These are phyloP conservation scores for Tubosaeta sp. DNA, from an alignment of 768 basidiomycete species.

Conservation along the genomic window DNA sequence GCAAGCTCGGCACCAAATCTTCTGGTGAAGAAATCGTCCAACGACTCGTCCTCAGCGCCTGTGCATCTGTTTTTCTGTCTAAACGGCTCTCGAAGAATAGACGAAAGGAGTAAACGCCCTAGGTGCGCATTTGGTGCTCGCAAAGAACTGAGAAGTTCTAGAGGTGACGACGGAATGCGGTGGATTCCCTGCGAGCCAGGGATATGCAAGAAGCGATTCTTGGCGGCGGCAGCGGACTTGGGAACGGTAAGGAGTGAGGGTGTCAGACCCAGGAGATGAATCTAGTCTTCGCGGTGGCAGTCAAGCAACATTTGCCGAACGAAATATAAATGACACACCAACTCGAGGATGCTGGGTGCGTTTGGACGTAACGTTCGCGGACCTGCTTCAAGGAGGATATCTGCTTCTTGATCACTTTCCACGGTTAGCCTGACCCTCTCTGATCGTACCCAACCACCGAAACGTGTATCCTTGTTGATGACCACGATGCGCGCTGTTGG, in stretches of 20 bases:
- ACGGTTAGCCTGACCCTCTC: slow-evolving; percentile 44
- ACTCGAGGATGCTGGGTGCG: slow-evolving; percentile 65
- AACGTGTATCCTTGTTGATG: slow-evolving; percentile 55
- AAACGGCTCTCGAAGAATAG: slow-evolving; percentile 58
- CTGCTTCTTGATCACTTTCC: slow-evolving; percentile 25
- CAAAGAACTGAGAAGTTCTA: slow-evolving; percentile 36
- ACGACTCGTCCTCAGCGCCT: slow-evolving; percentile 61
- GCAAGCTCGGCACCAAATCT: slow-evolving; percentile 74
- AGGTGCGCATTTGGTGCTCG: slow-evolving; percentile 30
- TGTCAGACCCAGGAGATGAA: slow-evolving; percentile 66
- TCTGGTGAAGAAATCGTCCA: slow-evolving; percentile 72
- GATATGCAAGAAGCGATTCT: slow-evolving; percentile 68
- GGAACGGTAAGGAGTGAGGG: slow-evolving; percentile 63
- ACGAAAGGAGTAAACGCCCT: slow-evolving; percentile 45
- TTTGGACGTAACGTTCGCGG: slow-evolving; percentile 84
- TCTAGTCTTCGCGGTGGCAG: slow-evolving; percentile 42
- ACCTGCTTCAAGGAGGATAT: slow-evolving; percentile 75
- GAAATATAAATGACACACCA: slow-evolving; percentile 46
- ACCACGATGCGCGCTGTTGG: slow-evolving; percentile 58
- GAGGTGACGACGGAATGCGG: slow-evolving; percentile 40
- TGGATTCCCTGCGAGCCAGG: slow-evolving; percentile 50
- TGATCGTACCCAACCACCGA: slow-evolving; percentile 87
- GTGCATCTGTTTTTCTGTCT: slow-evolving; percentile 38
- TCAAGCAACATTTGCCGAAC: slow-evolving; percentile 7
- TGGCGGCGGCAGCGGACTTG: slow-evolving; percentile 65